phyloP scores from a whole-genome alignment of 257 asterid genomes.

The Solanum lycopersicoides region DNA sequence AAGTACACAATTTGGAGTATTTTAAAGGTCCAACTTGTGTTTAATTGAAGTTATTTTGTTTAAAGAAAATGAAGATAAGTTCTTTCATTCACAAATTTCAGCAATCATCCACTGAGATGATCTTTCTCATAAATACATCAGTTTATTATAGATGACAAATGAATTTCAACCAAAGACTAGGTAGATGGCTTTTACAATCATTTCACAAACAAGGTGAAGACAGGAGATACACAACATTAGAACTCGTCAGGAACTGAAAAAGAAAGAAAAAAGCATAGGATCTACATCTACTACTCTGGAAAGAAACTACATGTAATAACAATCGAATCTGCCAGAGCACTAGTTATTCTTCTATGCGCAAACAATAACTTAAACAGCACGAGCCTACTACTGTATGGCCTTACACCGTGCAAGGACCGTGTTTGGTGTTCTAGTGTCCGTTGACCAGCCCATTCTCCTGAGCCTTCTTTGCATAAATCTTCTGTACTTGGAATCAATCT shows the following conservation, averaged over 20 bases:
- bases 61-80: neutral
- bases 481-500: constrained; percentile 82
- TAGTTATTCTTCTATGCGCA: constrained; percentile 22
- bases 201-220: neutral
- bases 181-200: neutral
- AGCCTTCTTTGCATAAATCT: constrained; percentile 74
- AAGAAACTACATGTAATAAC: neutral
- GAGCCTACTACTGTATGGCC: constrained; percentile 8
- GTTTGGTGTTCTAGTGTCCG: constrained; percentile 45
- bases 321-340: neutral
- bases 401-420: neutral
- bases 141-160: neutral
- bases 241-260: neutral
- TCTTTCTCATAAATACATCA: neutral
- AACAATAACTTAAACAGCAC: constrained; percentile 12
- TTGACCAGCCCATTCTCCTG: constrained; percentile 49
- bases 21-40: neutral
- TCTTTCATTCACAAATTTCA: neutral
- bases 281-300: neutral
- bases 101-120: neutral
- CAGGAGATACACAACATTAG: neutral
- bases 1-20: neutral
- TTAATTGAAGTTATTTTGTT: neutral
- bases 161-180: neutral
- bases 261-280: neutral